Evolutionary conservation across 2,329 filamentous ascomycete genomes (phyloP).

Genomic region (Orbilia brochopaga): DNA sequence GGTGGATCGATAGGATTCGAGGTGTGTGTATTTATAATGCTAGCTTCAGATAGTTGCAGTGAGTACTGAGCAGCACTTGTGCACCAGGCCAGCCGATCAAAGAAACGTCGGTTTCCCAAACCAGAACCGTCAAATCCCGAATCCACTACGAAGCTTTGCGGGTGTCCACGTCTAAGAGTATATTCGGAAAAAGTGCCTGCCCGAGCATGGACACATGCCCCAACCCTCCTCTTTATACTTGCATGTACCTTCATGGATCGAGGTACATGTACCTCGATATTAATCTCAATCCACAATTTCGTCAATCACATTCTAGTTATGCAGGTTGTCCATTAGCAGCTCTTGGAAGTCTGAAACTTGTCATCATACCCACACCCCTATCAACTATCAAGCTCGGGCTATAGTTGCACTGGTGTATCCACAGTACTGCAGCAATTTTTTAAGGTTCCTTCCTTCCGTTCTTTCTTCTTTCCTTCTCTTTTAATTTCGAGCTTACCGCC

Average conservation of each 20-base stretch:
- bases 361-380: slow-evolving; percentile 28
- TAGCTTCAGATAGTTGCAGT: too few species aligned
- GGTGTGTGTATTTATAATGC: background rate
- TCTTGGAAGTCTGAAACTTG: slow-evolving; percentile 15
- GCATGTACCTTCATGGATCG: background rate
- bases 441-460: background rate
- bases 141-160: background rate
- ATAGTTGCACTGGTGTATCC: background rate
- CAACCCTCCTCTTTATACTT: slow-evolving; percentile 1
- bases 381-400: background rate
- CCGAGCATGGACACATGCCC: slow-evolving; percentile 1
- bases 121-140: background rate
- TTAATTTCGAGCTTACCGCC: slow-evolving; percentile 2
- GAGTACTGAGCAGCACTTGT: background rate
- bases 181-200: background rate
- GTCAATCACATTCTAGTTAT: background rate
- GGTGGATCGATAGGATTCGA: background rate
- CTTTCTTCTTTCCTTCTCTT: background rate
- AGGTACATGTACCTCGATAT: background rate
- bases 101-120: background rate
- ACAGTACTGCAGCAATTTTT: too few species aligned
- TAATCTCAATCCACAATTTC: background rate
- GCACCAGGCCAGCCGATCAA: background rate
- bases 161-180: background rate
- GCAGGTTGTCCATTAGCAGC: background rate